Evolutionary conservation across 2,329 filamentous ascomycete genomes (phyloP).

Genomic region (Penicillium expansum): DNA sequence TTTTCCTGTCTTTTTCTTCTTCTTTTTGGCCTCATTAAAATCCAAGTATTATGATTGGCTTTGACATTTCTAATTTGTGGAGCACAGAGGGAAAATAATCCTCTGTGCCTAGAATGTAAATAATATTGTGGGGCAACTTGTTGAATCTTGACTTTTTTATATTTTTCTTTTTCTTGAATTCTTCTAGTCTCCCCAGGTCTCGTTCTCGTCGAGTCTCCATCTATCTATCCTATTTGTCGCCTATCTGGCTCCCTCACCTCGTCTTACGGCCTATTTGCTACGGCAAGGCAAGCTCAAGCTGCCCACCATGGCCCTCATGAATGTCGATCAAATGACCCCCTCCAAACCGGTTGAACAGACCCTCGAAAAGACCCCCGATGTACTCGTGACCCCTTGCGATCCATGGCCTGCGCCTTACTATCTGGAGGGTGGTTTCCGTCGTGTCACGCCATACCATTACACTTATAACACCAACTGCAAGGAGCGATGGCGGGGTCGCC

Average conservation of each 20-base stretch:
- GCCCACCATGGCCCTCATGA: slow-evolving; percentile 40
- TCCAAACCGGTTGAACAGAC: slow-evolving; percentile 26
- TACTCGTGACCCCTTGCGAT: slow-evolving; percentile 34
- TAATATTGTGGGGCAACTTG: not conserved
- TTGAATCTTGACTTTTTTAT: not conserved
- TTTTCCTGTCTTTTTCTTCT: too few species aligned
- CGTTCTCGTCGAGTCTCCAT: not conserved
- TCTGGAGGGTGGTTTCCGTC: slow-evolving; percentile 69
- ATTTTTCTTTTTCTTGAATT: not conserved
- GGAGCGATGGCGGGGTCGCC: slow-evolving; percentile 81
- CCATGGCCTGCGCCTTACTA: slow-evolving; percentile 70
- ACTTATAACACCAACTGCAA: slow-evolving; percentile 54
- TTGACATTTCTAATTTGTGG: not conserved
- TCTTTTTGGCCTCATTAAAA: too few species aligned
- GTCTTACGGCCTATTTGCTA: slow-evolving; percentile 41
- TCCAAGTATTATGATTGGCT: not conserved
- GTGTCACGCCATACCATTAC: slow-evolving; percentile 50
- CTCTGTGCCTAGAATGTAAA: not conserved
- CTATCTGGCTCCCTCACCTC: slow-evolving; percentile 39
- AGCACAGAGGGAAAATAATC: not conserved
- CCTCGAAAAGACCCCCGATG: slow-evolving; percentile 29
- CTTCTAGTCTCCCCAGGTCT: not conserved
- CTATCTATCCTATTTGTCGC: not conserved
- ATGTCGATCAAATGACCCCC: slow-evolving; percentile 31
- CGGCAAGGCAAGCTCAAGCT: slow-evolving; percentile 35